A percentile compares a stretch with the other conserved stretches of the same genome.
These are phyloP conservation scores for Exserohilum turcica DNA, from an alignment of 2,329 filamentous ascomycete genomes.

Conservation along the genomic window DNA sequence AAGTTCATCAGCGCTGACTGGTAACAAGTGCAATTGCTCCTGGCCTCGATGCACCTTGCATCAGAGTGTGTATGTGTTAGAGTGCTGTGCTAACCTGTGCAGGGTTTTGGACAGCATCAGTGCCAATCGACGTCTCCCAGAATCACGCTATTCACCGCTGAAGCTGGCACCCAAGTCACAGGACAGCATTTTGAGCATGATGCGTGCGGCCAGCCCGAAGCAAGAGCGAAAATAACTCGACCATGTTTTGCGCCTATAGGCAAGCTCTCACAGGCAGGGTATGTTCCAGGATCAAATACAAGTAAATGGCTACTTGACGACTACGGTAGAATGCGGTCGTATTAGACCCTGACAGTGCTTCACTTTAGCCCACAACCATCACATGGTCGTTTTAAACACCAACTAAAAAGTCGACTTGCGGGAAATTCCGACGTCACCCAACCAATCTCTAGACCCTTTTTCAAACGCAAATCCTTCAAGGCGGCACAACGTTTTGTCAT, in stretches of 20 bases:
- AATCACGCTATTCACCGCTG: slow-evolving; percentile 67
- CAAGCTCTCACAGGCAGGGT: too few species aligned
- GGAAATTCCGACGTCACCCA: not conserved
- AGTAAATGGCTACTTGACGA: too few species aligned
- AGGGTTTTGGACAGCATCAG: slow-evolving; percentile 86
- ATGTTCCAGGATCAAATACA: too few species aligned
- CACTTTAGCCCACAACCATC: too few species aligned
- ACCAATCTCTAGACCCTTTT: not conserved
- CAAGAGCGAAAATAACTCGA: not conserved
- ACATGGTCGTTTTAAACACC: not conserved
- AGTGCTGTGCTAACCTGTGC: slow-evolving; percentile 21
- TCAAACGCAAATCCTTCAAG: not conserved
- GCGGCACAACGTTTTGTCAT: not conserved
- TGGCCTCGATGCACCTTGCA: not conserved
- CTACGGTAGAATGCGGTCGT: too few species aligned
- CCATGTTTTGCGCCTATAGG: too few species aligned
- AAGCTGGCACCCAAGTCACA: slow-evolving; percentile 37
- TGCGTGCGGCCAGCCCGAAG: slow-evolving; percentile 10
- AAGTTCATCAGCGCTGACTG: slow-evolving; percentile 84
- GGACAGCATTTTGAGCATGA: slow-evolving; percentile 29
- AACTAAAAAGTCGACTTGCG: not conserved
- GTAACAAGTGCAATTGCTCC: slow-evolving; percentile 44
- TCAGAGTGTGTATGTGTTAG: slow-evolving; percentile 4
- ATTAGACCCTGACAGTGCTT: too few species aligned
- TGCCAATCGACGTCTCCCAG: slow-evolving; percentile 72